Percentiles rank a stretch among this genome's conserved stretches.
Evolutionary conservation across 257 asterid genomes (phyloP).

Genomic region (Coffea eugenioides): DNA sequence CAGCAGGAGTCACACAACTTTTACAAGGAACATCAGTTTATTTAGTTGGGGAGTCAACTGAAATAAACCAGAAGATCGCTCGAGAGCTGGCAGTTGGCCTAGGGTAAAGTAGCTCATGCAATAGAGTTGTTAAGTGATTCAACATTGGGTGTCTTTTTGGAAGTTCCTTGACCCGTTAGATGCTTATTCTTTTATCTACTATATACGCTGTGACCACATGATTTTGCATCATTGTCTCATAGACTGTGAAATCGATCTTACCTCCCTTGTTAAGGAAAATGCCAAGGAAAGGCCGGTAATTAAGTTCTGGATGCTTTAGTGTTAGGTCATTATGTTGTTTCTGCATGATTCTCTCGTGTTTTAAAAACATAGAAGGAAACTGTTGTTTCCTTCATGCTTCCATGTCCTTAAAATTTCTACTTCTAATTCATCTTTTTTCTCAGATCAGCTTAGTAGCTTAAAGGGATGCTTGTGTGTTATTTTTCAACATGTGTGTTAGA

Average conservation of each 20-base stretch:
- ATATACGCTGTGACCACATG: background rate
- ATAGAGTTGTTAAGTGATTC: background rate
- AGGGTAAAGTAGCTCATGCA: constrained; percentile 46
- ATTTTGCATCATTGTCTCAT: background rate
- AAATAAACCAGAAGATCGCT: constrained; percentile 75
- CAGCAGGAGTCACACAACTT: constrained; percentile 62
- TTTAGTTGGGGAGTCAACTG: constrained; percentile 89
- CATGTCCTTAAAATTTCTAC: background rate
- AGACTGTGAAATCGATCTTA: background rate
- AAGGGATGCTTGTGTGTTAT: background rate
- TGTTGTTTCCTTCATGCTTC: background rate
- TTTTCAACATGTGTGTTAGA: background rate
- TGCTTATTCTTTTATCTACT: background rate
- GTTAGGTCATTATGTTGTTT: background rate
- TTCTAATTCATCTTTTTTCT: background rate
- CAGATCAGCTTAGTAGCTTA: background rate
- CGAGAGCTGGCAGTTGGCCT: constrained; percentile 88
- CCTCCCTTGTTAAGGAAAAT: background rate
- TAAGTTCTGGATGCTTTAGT: background rate
- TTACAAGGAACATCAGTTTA: constrained; percentile 78
- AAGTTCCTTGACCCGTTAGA: too few relatives aligned
- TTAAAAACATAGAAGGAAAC: background rate
- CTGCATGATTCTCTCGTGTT: background rate
- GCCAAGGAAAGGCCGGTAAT: background rate
- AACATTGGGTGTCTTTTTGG: too few relatives aligned